Conservation (phyloP, 192 early-diverging fungal genomes). For the Backusella macrospora region DNA sequence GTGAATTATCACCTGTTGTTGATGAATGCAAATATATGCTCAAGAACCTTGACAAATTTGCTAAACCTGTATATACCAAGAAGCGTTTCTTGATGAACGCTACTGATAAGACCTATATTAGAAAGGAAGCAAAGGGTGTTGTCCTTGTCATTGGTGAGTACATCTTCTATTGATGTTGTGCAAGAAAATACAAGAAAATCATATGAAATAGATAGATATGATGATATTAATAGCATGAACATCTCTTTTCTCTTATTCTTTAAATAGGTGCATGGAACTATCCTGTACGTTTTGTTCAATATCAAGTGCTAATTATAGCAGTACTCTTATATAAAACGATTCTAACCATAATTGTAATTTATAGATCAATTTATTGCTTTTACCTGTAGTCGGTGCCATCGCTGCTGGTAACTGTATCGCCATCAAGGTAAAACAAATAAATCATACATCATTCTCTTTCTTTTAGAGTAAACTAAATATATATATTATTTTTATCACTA, state of each 20-base stretch:
- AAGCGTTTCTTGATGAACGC: conserved; percentile 52
- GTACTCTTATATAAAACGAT: not conserved
- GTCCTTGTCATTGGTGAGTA: conserved; percentile 63
- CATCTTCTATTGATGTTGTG: conserved; percentile 47
- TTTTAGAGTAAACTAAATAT: not conserved
- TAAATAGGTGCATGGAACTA: conserved; percentile 58
- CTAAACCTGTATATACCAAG: conserved; percentile 35
- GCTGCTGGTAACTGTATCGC: conserved; percentile 88
- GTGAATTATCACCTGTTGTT: conserved; percentile 29
- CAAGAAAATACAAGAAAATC: not conserved
- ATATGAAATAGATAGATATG: not conserved
- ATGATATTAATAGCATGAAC: not conserved
- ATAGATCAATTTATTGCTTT: conserved; percentile 62
- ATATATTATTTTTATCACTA: not conserved
- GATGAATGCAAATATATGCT: conserved; percentile 39
- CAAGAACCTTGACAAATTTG: conserved; percentile 53
- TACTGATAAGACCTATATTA: conserved; percentile 51
- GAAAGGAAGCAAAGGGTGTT: conserved; percentile 76
- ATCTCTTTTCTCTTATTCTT: not conserved
- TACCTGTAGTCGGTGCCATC: conserved; percentile 82
- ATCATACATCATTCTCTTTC: not conserved
- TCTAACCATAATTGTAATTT: conserved; percentile 11
- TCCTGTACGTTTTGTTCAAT: conserved; percentile 28
- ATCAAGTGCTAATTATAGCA: not conserved
- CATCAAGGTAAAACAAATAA: conserved; percentile 48